Evolutionary conservation across 192 early-diverging fungal genomes (phyloP), one percentile per base, ranked within the genome.

Genomic region (Backusella mclennaniae): DNA sequence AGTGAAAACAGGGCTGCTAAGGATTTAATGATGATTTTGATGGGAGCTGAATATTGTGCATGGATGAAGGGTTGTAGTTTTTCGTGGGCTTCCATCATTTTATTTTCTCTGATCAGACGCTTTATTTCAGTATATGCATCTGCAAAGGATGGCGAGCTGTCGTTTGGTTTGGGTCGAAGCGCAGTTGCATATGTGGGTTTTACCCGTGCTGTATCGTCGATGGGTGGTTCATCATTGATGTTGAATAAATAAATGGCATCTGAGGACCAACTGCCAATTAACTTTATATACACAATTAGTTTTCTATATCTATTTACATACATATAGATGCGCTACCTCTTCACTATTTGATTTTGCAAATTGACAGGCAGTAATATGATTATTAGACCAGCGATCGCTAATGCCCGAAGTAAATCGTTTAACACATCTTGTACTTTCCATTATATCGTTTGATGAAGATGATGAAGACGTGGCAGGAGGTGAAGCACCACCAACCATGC

Each of bases 261-360:
- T 6, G 84, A 84, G 74, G 84, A 84, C 90, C 90, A 91, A 41
- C 87, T 90, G 7, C 87, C 89, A 42, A 90, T 56, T 15, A 91
- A 73, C 52, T 88, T 49, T n/a, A 17, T 44, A 44, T 44, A 44
- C 26, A 44, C 79, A 59, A 79, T 73, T 9, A 83, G 36, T 26
- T 52, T 41, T 69, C 29, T 69, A 19, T 19, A 4, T 33, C 21
- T 39, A 33, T 33, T 33, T 39, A 17, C 21, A 9, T 39, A 31
- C 0, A 52, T 35, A 35, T 6, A 0, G n/a, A 1, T 21, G 6
- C 9, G 0, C 6, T 42, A 73, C 72, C 73, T 83, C 81, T 14
- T 78, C 59, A 17, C 81, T 75, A 63, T 83, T 83, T 17, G 73
- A 52, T 11, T 83, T 78, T 35, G 74, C 76, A 39, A 83, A 83